Evolutionary conservation across 2,329 filamentous ascomycete genomes (phyloP), one percentile per base, ranked within the genome.

Genomic region (Fusarium coffeatum): DNA sequence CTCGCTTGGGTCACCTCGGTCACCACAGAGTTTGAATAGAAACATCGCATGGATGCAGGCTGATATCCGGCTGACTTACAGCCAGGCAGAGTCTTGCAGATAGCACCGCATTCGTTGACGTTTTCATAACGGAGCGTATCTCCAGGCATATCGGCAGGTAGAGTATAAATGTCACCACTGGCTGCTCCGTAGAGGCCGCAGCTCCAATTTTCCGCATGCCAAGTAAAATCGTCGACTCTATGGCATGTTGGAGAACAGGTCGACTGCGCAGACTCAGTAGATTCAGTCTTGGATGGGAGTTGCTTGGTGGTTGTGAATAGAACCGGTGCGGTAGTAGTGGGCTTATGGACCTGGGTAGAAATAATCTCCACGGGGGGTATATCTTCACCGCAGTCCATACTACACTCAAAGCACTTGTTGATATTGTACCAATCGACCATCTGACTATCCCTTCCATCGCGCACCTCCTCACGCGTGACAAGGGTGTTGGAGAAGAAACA

Each of bases 401-500:
- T 30, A 27, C 58, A 61, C 3, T 9, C 10, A 3, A 61, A 61
- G 1, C 55, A 61, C 22, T 22, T 41, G 4, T 59, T 43, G 12
- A 59, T 34, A 0, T 16, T n/a, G 6, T 59, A 61, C 58, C 58
- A 61, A 25, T 61, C 43, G 22, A 48, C 58, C 11, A 28, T 25
- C 8, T 34, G 16, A 4, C 22, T 40, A 7, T 59, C 58, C 12
- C 45, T 20, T 2, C 16, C n/a, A 20, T 59, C 18, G 0, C 10
- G 12, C 1, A 61, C 23, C 3, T 61, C 34, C 0, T 37, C 57
- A 0, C 0, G n/a, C 4, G 55, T 43, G 10, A 61, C n/a, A 4
- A 59, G 3, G 1, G 30, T 61, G 13, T 59, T 61, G 4, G 58
- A 59, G n/a, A 61, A 59, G 23, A 50, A 59, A 1, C 58, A 61